Evolutionary conservation across 2,329 filamentous ascomycete species (phyloP), one percentile per base, ranked within the genome.

Genomic region (Nigrograna mackinnonii): DNA sequence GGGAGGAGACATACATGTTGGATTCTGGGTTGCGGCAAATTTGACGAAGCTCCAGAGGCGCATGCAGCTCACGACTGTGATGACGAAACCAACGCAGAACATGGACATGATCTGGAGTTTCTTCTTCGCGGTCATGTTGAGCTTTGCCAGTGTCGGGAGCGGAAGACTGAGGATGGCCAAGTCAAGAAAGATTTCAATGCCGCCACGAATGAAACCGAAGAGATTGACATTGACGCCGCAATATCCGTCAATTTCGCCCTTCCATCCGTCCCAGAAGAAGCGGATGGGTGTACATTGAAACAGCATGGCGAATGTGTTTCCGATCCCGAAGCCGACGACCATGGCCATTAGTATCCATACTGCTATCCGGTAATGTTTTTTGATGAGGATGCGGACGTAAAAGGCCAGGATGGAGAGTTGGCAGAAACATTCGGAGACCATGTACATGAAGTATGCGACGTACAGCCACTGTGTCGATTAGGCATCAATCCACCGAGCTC

Each of bases 201-300:
- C 55, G 1, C 68, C 66, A 5, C 64, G 50, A 19, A 64, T 47
- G 54, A 69, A 72, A 9, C 63, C 64, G 33, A 70, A 68, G 3
- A 67, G 52, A 12, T 64, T 65, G 24, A 73, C 61, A 28, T 71
- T 55, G 18, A 71, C 62, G 46, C 64, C 66, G 34, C 53, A 58
- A 14, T 55, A 41, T n/a, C 60, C 67, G 13, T 54, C 18, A 22
- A 55, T 60, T 26, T 70, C 60, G 11, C 61, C 61, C 24, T 59
- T 62, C 71, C 70, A 74, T 16, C 62, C 66, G n/a, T 63, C 52
- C 71, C 71, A 73, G 28, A 69, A 69, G 14, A 62, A 67, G 2
- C 44, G 37, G 6, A 72, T 52, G 1, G 71, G 71, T 5, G 43
- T 48, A 42, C 69, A 73, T 31, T 72, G 66, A 35, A 61, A 58